Conservation (phyloP, 2,329 filamentous ascomycete genomes). For the Fusarium sp. region DNA sequence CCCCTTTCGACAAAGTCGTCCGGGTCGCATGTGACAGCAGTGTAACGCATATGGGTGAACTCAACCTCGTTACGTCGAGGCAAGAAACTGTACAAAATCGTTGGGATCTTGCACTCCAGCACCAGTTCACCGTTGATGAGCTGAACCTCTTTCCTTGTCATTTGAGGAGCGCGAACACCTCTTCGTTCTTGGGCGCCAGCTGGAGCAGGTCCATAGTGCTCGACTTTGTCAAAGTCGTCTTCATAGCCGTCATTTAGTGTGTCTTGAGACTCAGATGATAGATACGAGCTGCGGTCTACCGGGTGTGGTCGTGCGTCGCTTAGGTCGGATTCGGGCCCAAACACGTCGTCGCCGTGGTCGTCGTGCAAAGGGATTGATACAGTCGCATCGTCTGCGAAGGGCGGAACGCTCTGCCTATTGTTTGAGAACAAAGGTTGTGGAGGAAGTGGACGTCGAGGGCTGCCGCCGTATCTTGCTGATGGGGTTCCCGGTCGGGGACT, state of each 20-base stretch:
- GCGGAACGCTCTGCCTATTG: slow-evolving; percentile 64
- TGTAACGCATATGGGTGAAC: slow-evolving; percentile 99
- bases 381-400: slow-evolving; percentile 77
- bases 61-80: slow-evolving; percentile 93
- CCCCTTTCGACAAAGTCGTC: slow-evolving; percentile 91
- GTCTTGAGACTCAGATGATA: slow-evolving; percentile 64
- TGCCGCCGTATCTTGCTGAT: slow-evolving; percentile 89
- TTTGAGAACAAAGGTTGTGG: slow-evolving; percentile 87
- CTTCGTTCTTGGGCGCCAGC: slow-evolving; percentile 88
- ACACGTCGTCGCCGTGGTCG: slow-evolving; percentile 77
- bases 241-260: slow-evolving; percentile 66
- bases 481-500: slow-evolving; percentile 92
- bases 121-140: slow-evolving; percentile 98
- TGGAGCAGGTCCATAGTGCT: slow-evolving; percentile 90
- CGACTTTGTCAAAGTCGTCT: slow-evolving; percentile 70
- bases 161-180: slow-evolving; percentile 88
- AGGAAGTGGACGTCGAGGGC: slow-evolving; percentile 87
- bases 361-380: slow-evolving; percentile 79
- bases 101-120: slow-evolving; percentile 98
- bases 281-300: slow-evolving; percentile 71
- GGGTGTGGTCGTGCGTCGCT: slow-evolving; percentile 66
- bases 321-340: slow-evolving; percentile 74
- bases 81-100: slow-evolving; percentile 96
- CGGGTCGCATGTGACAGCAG: slow-evolving; percentile 96
- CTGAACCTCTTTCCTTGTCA: slow-evolving; percentile 93